Evolutionary conservation across 306 rosid genomes (phyloP).

Genomic region (Lagenaria siceraria): DNA sequence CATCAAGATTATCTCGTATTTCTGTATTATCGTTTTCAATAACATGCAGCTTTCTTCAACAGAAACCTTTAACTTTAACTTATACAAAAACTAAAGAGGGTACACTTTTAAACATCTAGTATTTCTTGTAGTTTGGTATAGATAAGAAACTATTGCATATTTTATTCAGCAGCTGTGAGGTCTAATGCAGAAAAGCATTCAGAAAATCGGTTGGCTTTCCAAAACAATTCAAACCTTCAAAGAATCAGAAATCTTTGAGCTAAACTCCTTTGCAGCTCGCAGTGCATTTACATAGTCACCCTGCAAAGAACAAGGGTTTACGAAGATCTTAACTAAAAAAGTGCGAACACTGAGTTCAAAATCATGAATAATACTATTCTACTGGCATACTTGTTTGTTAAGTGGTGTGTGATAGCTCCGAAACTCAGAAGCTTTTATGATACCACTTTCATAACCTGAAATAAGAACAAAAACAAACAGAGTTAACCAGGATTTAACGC

Average conservation of each 20-base stretch:
- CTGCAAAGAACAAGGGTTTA: conserved; percentile 32
- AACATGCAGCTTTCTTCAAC: not conserved
- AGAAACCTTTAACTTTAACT: not conserved
- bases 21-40: not conserved
- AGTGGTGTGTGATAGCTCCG: conserved; percentile 96
- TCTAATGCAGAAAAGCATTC: not conserved
- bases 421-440: conserved; percentile 80
- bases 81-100: not conserved
- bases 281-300: conserved; percentile 79
- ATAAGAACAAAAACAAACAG: conserved; percentile 4
- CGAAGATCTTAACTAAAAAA: not conserved
- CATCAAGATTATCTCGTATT: not conserved
- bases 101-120: not conserved
- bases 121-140: not conserved
- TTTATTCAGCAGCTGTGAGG: not conserved
- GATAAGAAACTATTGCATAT: not conserved
- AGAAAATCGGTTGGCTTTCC: not conserved
- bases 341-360: not conserved
- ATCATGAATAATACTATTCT: conserved; percentile 1
- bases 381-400: conserved; percentile 57
- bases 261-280: conserved; percentile 78
- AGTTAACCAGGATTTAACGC: not conserved
- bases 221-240: conserved; percentile 45
- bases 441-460: conserved; percentile 68
- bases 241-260: conserved; percentile 54